phyloP scores from a whole-genome alignment of 345 rosid genomes.

The Gossypium bickii region DNA sequence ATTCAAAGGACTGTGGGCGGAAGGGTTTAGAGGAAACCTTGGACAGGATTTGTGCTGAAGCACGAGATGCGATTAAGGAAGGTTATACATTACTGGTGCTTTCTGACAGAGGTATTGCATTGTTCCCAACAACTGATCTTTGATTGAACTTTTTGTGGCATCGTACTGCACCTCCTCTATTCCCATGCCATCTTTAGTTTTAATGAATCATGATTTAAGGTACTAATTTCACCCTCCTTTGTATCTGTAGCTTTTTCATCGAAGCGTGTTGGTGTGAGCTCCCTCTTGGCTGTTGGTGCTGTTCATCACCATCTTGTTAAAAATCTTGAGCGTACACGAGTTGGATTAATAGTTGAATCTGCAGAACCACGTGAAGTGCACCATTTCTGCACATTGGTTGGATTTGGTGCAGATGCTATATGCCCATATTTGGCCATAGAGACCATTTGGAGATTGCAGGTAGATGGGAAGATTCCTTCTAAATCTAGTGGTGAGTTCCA shows the following conservation, averaged over 20 bases:
- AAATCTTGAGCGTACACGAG: constrained; percentile 83
- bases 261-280: constrained; percentile 81
- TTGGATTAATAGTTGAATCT: constrained; percentile 89
- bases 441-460: constrained; percentile 83
- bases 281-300: constrained; percentile 97
- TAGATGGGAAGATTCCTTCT: constrained; percentile 92
- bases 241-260: constrained; percentile 64
- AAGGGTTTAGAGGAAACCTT: constrained; percentile 90
- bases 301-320: constrained; percentile 94
- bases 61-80: constrained; percentile 73
- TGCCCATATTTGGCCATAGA: constrained; percentile 92
- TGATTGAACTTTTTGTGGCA: neutral
- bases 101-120: constrained; percentile 84
- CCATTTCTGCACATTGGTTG: constrained; percentile 95
- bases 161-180: neutral
- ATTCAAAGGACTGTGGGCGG: constrained; percentile 66
- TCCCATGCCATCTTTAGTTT: neutral
- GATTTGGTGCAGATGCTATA: constrained; percentile 96
- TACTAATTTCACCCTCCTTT: neutral
- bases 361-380: constrained; percentile 99
- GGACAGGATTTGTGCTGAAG: constrained; percentile 86
- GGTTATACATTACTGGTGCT: constrained; percentile 85
- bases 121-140: neutral
- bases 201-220: neutral
- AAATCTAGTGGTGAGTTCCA: constrained; percentile 75